These are phyloP conservation scores for Phanerodontia chrysosporium DNA, from an alignment of 768 basidiomycete genomes.

Conservation along the genomic window DNA sequence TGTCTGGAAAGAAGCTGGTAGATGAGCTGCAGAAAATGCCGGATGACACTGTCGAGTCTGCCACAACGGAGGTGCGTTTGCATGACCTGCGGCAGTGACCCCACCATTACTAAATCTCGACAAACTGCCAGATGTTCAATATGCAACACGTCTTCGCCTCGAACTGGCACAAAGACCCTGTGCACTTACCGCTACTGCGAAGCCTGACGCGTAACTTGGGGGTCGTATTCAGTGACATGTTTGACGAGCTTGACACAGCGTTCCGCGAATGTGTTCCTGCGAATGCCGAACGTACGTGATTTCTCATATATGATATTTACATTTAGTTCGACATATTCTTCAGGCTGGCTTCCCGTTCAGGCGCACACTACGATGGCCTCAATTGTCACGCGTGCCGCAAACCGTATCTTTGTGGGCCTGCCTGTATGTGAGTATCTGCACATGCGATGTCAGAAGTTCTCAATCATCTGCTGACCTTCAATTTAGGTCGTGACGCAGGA, in stretches of 20 bases:
- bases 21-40: constrained; percentile 47
- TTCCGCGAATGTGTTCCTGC: constrained; percentile 14
- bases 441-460: no score
- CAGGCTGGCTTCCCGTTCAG: constrained; percentile 8
- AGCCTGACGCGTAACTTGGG: constrained; percentile 6
- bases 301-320: no score
- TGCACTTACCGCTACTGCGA: constrained; percentile 5
- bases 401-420: constrained; percentile 45
- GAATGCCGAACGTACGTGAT: constrained; percentile 5
- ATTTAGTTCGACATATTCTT: neutral
- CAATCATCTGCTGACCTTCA: neutral
- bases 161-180: neutral
- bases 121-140: constrained; percentile 30
- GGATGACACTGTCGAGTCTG: constrained; percentile 26
- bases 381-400: constrained; percentile 39
- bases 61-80: constrained; percentile 33
- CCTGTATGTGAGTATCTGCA: constrained; percentile 33
- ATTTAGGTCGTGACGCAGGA: constrained; percentile 35
- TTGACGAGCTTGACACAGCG: constrained; percentile 17
- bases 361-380: constrained; percentile 15
- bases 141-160: constrained; percentile 10
- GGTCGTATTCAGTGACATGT: constrained; percentile 15
- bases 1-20: constrained; percentile 37
- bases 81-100: neutral
- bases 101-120: neutral